These are phyloP conservation scores for Zangia roseola DNA, from an alignment of 768 basidiomycete species.

Conservation along the genomic window DNA sequence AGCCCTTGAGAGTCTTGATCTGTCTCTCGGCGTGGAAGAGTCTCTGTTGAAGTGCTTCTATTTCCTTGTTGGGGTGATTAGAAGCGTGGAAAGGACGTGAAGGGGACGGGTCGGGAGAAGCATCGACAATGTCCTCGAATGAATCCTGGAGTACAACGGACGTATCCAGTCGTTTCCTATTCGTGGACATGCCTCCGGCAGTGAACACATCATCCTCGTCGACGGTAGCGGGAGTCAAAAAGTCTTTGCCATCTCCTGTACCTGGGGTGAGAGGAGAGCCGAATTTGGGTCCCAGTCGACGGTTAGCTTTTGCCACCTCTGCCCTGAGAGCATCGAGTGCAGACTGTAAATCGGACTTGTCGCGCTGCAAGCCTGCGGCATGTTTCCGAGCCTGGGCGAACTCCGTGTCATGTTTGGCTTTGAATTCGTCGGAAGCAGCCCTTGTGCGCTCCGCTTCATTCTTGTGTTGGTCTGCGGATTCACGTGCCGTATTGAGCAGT, in stretches of 20 bases:
- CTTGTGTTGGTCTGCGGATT: constrained; percentile 81
- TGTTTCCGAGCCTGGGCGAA: constrained; percentile 88
- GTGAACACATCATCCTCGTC: constrained; percentile 69
- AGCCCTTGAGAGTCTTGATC: constrained; percentile 77
- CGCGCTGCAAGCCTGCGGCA: constrained; percentile 83
- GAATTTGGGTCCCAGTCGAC: constrained; percentile 56
- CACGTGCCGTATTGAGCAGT: constrained; percentile 68
- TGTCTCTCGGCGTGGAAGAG: constrained; percentile 87
- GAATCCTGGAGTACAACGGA: constrained; percentile 48
- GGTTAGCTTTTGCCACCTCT: constrained; percentile 64
- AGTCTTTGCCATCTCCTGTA: constrained; percentile 41
- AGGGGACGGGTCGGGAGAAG: constrained; percentile 65
- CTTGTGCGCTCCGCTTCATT: constrained; percentile 77
- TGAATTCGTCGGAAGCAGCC: constrained; percentile 65
- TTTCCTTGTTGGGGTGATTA: constrained; percentile 76
- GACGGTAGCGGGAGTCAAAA: constrained; percentile 55
- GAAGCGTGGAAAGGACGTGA: constrained; percentile 62
- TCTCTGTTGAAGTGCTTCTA: constrained; percentile 77
- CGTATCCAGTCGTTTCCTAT: constrained; percentile 56
- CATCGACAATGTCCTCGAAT: constrained; percentile 46
- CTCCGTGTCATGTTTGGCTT: constrained; percentile 91
- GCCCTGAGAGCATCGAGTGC: constrained; percentile 73
- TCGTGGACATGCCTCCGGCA: constrained; percentile 59
- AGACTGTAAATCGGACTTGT: constrained; percentile 89
- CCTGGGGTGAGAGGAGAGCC: constrained; percentile 76